phyloP scores from a whole-genome alignment of 2,329 filamentous ascomycete genomes.

The Claviceps paspali region DNA sequence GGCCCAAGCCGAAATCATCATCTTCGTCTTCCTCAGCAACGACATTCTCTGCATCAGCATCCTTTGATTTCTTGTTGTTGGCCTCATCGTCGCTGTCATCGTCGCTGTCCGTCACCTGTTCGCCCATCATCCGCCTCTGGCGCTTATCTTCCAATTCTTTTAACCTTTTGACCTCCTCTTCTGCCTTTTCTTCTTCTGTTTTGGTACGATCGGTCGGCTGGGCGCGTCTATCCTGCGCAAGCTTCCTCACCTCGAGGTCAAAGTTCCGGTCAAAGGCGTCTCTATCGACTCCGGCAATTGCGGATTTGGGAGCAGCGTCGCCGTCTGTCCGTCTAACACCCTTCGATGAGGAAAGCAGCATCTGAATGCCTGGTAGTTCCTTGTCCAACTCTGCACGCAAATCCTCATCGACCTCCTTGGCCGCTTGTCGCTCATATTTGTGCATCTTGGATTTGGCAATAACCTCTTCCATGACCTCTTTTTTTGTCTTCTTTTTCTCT shows the following conservation, averaged over 20 bases:
- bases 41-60: constrained; percentile 17
- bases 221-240: constrained; percentile 73
- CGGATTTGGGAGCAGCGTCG: constrained; percentile 11
- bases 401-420: constrained; percentile 88
- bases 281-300: constrained; percentile 42
- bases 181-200: constrained; percentile 72
- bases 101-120: constrained; percentile 52
- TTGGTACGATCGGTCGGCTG: constrained; percentile 78
- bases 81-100: constrained; percentile 31
- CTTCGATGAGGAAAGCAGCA: constrained; percentile 43
- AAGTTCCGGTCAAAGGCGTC: constrained; percentile 71
- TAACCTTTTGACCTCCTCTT: constrained; percentile 61
- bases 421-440: constrained; percentile 86
- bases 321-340: constrained; percentile 22
- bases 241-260: constrained; percentile 65
- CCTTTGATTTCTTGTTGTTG: constrained; percentile 19
- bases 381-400: constrained; percentile 72
- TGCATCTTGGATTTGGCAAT: constrained; percentile 94
- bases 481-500: constrained; percentile 82
- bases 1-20: constrained; percentile 45
- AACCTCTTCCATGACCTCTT: constrained; percentile 94
- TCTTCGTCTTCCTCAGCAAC: constrained; percentile 27
- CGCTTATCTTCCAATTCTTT: constrained; percentile 73
- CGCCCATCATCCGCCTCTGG: constrained; percentile 73
- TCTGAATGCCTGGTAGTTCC: constrained; percentile 61